Conservation (phyloP, 2,329 filamentous ascomycete species). For the Xylariaceae sp. region DNA sequence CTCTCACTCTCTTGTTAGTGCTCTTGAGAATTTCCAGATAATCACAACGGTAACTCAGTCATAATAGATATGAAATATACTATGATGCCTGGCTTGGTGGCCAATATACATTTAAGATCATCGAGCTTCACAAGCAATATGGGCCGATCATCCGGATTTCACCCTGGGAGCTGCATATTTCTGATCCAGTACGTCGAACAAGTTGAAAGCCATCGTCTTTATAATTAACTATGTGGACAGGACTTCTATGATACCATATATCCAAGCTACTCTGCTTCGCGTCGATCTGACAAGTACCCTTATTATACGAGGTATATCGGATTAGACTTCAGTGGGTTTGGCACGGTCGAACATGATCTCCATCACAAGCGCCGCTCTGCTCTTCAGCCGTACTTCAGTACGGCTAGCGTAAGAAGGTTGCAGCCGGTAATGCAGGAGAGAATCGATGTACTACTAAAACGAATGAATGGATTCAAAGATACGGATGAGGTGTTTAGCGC, state of each 20-base stretch:
- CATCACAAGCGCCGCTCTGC: conserved; percentile 14
- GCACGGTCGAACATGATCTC: conserved; percentile 16
- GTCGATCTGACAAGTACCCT: conserved; percentile 16
- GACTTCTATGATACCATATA: conserved; percentile 21
- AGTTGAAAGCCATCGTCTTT: background rate
- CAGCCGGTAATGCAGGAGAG: conserved; percentile 20
- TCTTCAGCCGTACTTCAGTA: conserved; percentile 15
- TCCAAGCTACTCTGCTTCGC: conserved; percentile 2
- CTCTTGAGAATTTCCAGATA: background rate
- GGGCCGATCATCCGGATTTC: conserved; percentile 18
- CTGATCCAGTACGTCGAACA: conserved; percentile 10
- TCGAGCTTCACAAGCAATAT: conserved; percentile 14
- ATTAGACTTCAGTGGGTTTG: conserved; percentile 16
- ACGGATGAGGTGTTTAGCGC: conserved; percentile 7
- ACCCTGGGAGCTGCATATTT: conserved; percentile 13
- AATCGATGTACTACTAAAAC: conserved; percentile 8
- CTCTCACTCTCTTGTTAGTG: conserved; percentile 14
- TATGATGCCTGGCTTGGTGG: conserved; percentile 19
- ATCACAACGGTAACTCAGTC: background rate
- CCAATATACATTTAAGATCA: conserved; percentile 18
- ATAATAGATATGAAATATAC: conserved; percentile 19
- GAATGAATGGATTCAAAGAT: conserved; percentile 9
- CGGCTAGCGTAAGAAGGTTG: conserved; percentile 5
- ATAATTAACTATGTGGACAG: background rate
- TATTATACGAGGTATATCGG: conserved; percentile 13